Conservation (phyloP, 192 early-diverging fungal species). For the Diversispora epigaea region DNA sequence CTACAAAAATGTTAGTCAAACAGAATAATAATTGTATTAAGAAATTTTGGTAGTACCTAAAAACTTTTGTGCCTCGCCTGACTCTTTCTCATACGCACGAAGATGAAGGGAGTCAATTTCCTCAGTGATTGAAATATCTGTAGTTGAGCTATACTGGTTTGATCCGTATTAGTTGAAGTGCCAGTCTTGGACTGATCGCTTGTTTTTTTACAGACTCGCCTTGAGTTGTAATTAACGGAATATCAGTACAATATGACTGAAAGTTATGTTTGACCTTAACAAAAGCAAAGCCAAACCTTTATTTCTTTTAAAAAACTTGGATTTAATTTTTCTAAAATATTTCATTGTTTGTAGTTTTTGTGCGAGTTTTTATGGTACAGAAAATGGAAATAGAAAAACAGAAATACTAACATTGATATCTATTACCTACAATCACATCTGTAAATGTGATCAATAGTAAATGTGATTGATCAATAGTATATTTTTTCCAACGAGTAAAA, state of each 20-base stretch:
- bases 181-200: not conserved
- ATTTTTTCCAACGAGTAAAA: too few relatives aligned
- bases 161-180: not conserved
- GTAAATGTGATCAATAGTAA: too few relatives aligned
- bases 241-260: constrained; percentile 10
- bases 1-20: not conserved
- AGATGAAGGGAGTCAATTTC: not conserved
- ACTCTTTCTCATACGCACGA: too few relatives aligned
- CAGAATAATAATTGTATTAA: not conserved
- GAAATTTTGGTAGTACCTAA: too few relatives aligned
- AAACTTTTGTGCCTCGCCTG: too few relatives aligned
- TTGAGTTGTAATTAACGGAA: not conserved
- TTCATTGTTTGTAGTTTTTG: not conserved
- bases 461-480: too few relatives aligned
- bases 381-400: too few relatives aligned
- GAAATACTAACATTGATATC: too few relatives aligned
- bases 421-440: too few relatives aligned
- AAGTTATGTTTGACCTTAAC: not conserved
- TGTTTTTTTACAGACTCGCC: not conserved
- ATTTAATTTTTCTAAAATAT: too few relatives aligned
- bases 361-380: too few relatives aligned
- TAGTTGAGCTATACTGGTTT: not conserved
- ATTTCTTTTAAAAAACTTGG: not conserved
- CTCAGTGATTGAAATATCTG: not conserved
- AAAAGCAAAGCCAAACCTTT: not conserved